These are phyloP conservation scores for Euphorbia lathyris DNA, from an alignment of 345 rosid species.

Conservation along the genomic window DNA sequence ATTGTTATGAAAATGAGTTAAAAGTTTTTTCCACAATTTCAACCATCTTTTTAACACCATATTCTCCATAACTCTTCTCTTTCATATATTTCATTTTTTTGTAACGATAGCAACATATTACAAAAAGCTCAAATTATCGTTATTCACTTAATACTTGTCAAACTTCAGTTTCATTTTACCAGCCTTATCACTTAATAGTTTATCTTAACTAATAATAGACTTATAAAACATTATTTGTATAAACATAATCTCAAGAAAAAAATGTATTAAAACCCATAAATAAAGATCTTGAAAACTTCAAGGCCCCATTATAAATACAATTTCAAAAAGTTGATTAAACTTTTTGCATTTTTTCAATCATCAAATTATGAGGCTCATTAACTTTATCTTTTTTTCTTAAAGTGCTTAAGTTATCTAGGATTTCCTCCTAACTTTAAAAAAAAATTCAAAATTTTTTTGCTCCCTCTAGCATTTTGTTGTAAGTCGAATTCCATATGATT, in stretches of 20 bases:
- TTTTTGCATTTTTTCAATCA: too few relatives aligned
- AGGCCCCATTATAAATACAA: not conserved
- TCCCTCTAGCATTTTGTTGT: too few relatives aligned
- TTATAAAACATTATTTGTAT: not conserved
- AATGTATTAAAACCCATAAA: not conserved
- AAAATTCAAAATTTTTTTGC: too few relatives aligned
- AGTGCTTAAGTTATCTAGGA: too few relatives aligned
- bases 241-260: not conserved
- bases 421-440: too few relatives aligned
- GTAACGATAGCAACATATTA: not conserved
- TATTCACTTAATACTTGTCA: not conserved
- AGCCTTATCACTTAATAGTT: not conserved
- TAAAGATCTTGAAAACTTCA: not conserved
- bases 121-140: not conserved
- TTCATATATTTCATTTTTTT: not conserved
- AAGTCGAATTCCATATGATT: too few relatives aligned
- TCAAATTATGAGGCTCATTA: too few relatives aligned
- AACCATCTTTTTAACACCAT: not conserved
- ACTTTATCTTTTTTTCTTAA: too few relatives aligned
- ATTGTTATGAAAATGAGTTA: not conserved
- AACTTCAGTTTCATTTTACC: not conserved
- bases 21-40: not conserved
- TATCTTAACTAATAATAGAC: not conserved
- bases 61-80: not conserved
- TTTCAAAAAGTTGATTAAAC: not conserved